Percentiles rank a stretch among this genome's conserved stretches.
These are phyloP conservation scores for Viola odorata DNA, from an alignment of 345 rosid species.

Conservation along the genomic window DNA sequence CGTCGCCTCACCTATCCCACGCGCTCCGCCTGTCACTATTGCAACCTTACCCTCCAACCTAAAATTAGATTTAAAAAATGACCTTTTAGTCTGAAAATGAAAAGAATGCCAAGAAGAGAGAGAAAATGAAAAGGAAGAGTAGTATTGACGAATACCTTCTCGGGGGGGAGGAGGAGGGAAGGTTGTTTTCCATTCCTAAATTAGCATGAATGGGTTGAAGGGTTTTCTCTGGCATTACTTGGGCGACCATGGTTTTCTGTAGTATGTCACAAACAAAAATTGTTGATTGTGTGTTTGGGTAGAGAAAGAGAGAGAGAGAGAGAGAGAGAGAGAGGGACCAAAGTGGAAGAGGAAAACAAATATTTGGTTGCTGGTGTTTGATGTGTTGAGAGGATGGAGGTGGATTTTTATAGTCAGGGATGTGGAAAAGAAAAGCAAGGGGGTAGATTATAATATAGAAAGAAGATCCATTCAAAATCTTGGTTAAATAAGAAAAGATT, in stretches of 20 bases:
- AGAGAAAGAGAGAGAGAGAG: neutral
- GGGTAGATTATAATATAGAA: neutral
- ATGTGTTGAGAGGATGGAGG: neutral
- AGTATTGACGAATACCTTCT: slow-evolving; percentile 38
- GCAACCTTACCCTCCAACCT: slow-evolving; percentile 84
- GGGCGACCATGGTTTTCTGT: slow-evolving; percentile 39
- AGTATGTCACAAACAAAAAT: neutral
- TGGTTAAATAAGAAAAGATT: no score
- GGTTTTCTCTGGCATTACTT: slow-evolving; percentile 43
- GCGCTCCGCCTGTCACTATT: slow-evolving; percentile 73
- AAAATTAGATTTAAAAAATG: neutral
- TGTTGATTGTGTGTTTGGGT: neutral
- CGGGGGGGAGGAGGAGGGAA: slow-evolving; percentile 33
- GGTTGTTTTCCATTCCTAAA: slow-evolving; percentile 31
- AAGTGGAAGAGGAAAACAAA: neutral
- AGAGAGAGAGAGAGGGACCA: slow-evolving; percentile 4
- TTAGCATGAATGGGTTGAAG: slow-evolving; percentile 38
- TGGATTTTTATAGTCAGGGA: neutral
- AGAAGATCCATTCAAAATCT: no score
- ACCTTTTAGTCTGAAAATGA: no score
- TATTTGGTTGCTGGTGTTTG: neutral
- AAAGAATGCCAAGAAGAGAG: neutral
- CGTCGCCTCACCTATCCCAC: slow-evolving; percentile 79
- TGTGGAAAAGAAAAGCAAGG: no score
- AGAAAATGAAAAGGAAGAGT: neutral